Conservation (phyloP, 148 eudicot species). For the Spergularia bocconei region DNA sequence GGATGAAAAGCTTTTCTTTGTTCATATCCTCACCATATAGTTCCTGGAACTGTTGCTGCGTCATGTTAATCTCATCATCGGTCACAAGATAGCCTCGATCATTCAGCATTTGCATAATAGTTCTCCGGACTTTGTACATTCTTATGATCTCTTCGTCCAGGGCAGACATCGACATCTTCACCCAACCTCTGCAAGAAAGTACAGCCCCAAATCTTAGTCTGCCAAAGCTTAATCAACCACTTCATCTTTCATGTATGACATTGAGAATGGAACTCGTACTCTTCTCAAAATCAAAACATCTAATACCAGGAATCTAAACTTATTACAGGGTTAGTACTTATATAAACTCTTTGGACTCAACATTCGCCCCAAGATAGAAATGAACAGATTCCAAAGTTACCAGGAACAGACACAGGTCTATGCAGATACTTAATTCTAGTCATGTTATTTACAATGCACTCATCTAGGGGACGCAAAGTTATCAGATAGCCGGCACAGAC, state of each 20-base stretch:
- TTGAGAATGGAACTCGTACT: background rate
- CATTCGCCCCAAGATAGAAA: background rate
- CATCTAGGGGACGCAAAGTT: background rate
- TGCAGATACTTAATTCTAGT: too few relatives aligned
- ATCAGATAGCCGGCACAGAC: background rate
- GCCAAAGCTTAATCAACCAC: background rate
- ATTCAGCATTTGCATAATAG: conserved; percentile 62
- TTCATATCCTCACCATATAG: conserved; percentile 56
- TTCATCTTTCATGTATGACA: background rate
- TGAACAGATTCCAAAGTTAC: background rate
- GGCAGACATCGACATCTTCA: conserved; percentile 43
- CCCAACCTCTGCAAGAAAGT: background rate
- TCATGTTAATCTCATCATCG: conserved; percentile 58
- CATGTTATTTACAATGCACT: background rate
- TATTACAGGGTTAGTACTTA: too few relatives aligned
- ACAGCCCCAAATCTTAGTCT: background rate
- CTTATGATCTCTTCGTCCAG: conserved; percentile 51
- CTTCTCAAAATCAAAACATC: background rate
- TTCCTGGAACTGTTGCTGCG: conserved; percentile 46
- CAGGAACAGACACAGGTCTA: background rate
- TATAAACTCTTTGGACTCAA: background rate
- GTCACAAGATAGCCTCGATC: conserved; percentile 64
- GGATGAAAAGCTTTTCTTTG: conserved; percentile 56
- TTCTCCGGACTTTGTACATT: conserved; percentile 54
- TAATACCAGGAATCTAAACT: too few relatives aligned